phyloP scores from a whole-genome alignment of 2,329 filamentous ascomycete genomes.

The Alternaria solani region DNA sequence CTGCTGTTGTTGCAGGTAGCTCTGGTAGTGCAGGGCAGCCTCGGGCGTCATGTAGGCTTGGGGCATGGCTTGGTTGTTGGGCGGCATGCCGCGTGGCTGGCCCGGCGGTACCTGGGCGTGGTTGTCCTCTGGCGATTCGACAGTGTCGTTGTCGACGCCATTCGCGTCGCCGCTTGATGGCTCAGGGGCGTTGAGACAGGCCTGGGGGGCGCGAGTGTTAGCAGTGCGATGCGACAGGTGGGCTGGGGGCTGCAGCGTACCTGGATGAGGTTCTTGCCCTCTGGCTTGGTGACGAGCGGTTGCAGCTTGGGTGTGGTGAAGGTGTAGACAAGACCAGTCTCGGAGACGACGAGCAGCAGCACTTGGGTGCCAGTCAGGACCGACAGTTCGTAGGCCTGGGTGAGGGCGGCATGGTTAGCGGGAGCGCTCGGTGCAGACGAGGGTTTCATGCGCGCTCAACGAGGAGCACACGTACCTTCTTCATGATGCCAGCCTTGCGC shows the following conservation, averaged over 20 bases:
- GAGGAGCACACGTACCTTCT: constrained; percentile 81
- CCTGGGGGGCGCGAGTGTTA: constrained; percentile 63
- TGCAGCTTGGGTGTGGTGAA: constrained; percentile 99
- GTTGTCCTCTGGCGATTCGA: constrained; percentile 92
- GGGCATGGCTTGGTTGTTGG: constrained; percentile 70
- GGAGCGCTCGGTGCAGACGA: constrained; percentile 20
- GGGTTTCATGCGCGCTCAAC: constrained; percentile 33
- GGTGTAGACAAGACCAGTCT: constrained; percentile 96
- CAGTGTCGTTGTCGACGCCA: constrained; percentile 62
- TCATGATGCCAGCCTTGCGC: constrained; percentile 99
- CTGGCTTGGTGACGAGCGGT: constrained; percentile 95
- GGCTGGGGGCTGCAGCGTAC: constrained; percentile 61
- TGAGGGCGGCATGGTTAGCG: constrained; percentile 30
- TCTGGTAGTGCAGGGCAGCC: constrained; percentile 82
- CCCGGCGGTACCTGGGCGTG: constrained; percentile 78
- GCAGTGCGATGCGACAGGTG: constrained; percentile 28
- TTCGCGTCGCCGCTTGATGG: constrained; percentile 78
- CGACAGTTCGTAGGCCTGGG: constrained; percentile 94
- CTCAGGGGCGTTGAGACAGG: constrained; percentile 95
- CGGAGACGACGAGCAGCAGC: constrained; percentile 92
- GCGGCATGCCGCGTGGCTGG: constrained; percentile 69
- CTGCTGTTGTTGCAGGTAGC: constrained; percentile 71
- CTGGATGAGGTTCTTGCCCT: constrained; percentile 99
- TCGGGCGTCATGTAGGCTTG: constrained; percentile 70
- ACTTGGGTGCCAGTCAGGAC: constrained; percentile 98